Conservation (phyloP, 2,329 filamentous ascomycete species). For the Hymenoscyphus linearis region DNA sequence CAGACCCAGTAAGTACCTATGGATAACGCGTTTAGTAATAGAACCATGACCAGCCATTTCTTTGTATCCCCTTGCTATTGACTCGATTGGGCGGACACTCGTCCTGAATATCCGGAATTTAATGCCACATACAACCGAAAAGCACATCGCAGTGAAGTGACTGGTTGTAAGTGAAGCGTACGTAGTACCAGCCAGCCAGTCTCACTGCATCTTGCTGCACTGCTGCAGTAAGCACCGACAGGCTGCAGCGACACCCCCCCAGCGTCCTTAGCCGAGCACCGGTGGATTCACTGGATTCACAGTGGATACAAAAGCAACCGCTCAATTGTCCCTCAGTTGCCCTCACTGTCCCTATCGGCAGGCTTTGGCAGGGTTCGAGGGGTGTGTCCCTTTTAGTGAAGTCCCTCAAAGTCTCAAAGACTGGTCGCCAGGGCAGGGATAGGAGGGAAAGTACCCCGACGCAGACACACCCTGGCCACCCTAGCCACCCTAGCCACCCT, state of each 20-base stretch:
- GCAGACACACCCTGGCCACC: slow-evolving; percentile 5
- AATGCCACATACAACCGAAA: neutral
- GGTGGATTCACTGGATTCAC: neutral
- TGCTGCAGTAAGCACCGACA: neutral
- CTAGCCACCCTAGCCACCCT: neutral
- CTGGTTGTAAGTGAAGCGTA: neutral
- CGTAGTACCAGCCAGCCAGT: neutral
- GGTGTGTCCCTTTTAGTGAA: neutral
- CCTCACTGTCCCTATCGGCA: neutral
- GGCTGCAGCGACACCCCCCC: neutral
- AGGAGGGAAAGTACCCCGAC: slow-evolving; percentile 8
- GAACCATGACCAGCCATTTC: neutral
- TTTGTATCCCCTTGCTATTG: neutral
- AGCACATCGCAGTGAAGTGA: neutral
- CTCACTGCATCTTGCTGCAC: neutral
- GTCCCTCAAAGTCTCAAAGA: no score
- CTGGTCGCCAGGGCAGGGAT: neutral
- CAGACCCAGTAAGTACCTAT: no score
- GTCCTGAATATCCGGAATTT: neutral
- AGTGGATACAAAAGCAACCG: neutral
- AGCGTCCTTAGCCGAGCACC: neutral
- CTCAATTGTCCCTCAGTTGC: neutral
- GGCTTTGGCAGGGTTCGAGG: neutral
- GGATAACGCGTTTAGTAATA: neutral
- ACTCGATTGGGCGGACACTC: neutral